Evolutionary conservation across 164 flowering plant genomes (phyloP), one percentile per base, ranked within the genome.

Genomic region (Liriodendron chinense): DNA sequence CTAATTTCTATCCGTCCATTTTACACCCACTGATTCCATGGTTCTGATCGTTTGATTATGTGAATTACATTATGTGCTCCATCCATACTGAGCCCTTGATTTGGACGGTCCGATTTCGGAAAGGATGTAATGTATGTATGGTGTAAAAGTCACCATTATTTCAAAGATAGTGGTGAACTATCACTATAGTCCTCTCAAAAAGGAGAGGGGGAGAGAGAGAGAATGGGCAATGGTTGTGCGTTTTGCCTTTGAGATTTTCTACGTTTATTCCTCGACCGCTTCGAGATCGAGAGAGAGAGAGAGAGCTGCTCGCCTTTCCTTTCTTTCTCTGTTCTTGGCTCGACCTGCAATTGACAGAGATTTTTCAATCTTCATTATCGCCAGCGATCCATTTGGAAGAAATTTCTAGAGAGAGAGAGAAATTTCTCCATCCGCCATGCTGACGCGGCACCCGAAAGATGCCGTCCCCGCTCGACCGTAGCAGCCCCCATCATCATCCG

Each of bases 201-300:
- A n/a, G 23, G 10, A 61, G 64, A 20, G 24, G 10, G 24, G 4
- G 24, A 6, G 22, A 8, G 22, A 22, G 66, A 20, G 66, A 22
- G 66, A 63, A 7, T n/a, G 66, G 66, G 66, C 66, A n/a, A 13
- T 63, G 7, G 24, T 21, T 22, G 66, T 9, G 66, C 66, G 66
- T 63, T 63, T n/a, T n/a, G 66, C 66, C 66, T 63, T 22, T n/a
- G 66, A 63, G 66, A 63, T 63, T 63, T 63, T 63, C 66, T 22
- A 6, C 66, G 66, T 21, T 20, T 20, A 63, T 63, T 63, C 66
- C 66, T 63, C 66, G 66, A 63, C n/a, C 23, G 49, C 43, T 20
- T 14, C 16, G 47, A 26, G 13, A 2, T 5, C n/a, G 26, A 65
- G 26, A 65, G 7, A n/a, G 68, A 65, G 23, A 25, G 3, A 16